phyloP scores from a whole-genome alignment of 768 basidiomycete species.

The Boletus reticuloceps region DNA sequence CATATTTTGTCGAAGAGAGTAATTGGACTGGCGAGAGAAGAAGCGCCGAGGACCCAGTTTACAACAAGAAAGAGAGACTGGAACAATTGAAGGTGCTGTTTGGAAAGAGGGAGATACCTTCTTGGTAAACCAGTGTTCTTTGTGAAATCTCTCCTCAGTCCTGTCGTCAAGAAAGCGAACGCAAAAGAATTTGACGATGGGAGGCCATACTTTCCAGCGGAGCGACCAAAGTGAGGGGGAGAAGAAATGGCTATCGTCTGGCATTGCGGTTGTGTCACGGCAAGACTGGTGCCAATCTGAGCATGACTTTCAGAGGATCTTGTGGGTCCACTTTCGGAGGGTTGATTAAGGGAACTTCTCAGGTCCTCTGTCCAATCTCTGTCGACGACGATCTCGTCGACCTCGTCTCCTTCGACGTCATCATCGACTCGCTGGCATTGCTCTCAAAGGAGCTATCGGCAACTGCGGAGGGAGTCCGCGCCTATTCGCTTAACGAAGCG shows the following conservation, averaged over 20 bases:
- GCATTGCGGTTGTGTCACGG: slow-evolving; percentile 32
- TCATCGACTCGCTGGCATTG: slow-evolving; percentile 35
- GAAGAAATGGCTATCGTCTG: slow-evolving; percentile 36
- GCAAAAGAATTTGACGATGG: slow-evolving; percentile 54
- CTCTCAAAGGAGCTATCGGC: slow-evolving; percentile 48
- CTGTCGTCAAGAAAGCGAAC: slow-evolving; percentile 60
- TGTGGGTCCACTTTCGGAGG: slow-evolving; percentile 50
- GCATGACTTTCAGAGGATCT: slow-evolving; percentile 47
- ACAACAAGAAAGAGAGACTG: slow-evolving; percentile 58
- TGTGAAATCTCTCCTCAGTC: slow-evolving; percentile 46
- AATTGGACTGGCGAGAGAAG: slow-evolving; percentile 45
- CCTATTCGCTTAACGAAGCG: slow-evolving; percentile 54
- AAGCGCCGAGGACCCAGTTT: slow-evolving; percentile 66
- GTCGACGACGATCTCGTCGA: slow-evolving; percentile 67
- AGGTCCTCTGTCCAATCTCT: slow-evolving; percentile 62
- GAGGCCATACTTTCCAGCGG: slow-evolving; percentile 60
- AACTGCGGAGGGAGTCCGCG: slow-evolving; percentile 47
- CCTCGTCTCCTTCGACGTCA: too few relatives aligned
- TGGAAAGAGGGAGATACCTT: slow-evolving; percentile 38
- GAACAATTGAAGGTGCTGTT: not conserved
- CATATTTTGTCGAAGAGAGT: slow-evolving; percentile 57
- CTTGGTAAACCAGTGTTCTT: slow-evolving; percentile 73
- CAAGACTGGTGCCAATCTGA: slow-evolving; percentile 35
- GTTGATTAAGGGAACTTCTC: slow-evolving; percentile 50
- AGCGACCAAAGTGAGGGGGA: slow-evolving; percentile 38